These are phyloP conservation scores for Vitis riparia DNA, from an alignment of 164 flowering plant species.

Conservation along the genomic window DNA sequence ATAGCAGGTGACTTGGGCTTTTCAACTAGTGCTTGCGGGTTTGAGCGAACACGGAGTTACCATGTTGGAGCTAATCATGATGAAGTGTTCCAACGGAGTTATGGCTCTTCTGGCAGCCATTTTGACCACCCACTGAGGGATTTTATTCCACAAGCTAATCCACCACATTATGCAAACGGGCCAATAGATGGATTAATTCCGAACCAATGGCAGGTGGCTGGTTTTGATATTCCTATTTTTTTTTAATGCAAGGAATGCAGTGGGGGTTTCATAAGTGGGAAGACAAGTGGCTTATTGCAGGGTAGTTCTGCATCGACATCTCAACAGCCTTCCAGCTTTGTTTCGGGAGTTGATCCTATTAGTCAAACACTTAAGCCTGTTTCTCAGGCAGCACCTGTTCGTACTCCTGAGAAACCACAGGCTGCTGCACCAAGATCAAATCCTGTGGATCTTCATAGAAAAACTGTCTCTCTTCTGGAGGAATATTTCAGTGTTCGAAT, in stretches of 20 bases:
- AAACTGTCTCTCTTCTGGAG: no score
- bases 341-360: no score
- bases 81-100: constrained; percentile 45
- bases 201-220: constrained; percentile 62
- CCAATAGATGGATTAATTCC: constrained; percentile 58
- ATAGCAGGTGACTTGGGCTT: constrained; percentile 37
- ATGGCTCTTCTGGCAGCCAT: constrained; percentile 37
- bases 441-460: no score
- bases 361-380: no score
- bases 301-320: no score
- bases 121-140: constrained; percentile 45
- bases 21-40: constrained; percentile 46
- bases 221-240: constrained; percentile 52
- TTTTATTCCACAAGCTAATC: constrained; percentile 42
- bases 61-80: constrained; percentile 46
- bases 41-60: constrained; percentile 53
- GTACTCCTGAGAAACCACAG: no score
- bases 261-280: no score
- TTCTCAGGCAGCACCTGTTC: no score
- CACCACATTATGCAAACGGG: constrained; percentile 48
- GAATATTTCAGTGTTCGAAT: no score
- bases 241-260: constrained; percentile 37
- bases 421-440: no score
- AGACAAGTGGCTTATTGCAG: no score
- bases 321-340: no score